Evolutionary conservation across 345 rosid species (phyloP).

Genomic region (Murraya koenigii): DNA sequence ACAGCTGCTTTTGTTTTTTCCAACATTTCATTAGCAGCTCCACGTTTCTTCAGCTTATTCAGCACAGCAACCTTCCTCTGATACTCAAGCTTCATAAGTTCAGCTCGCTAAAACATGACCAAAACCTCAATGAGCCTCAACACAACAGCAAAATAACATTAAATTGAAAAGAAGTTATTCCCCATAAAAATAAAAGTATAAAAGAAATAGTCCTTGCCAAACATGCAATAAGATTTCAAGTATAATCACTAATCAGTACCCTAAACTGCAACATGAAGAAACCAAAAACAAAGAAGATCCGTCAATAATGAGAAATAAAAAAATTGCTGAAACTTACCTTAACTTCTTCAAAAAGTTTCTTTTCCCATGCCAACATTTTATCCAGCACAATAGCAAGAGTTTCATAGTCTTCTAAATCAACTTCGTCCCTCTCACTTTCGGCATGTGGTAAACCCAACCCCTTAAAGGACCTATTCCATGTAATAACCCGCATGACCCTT

Average conservation of each 20-base stretch:
- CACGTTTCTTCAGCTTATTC: constrained; percentile 78
- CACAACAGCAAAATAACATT: background rate
- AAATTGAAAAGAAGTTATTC: background rate
- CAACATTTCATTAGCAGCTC: constrained; percentile 68
- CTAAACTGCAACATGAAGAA: background rate
- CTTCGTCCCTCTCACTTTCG: constrained; percentile 61
- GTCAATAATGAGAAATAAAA: background rate
- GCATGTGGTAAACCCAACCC: constrained; percentile 45
- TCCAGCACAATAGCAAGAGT: constrained; percentile 93
- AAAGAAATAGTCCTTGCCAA: background rate
- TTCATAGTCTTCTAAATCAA: constrained; percentile 71
- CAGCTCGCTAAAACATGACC: constrained; percentile 66
- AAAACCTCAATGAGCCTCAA: constrained; percentile 19
- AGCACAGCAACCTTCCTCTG: constrained; percentile 71
- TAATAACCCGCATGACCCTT: constrained; percentile 89
- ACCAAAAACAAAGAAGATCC: background rate
- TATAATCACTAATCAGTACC: background rate
- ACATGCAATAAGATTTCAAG: background rate
- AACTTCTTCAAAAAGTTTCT: constrained; percentile 95
- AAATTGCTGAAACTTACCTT: constrained; percentile 47
- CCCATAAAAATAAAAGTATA: background rate
- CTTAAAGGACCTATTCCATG: constrained; percentile 84
- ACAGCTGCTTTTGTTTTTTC: constrained; percentile 95
- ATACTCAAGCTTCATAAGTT: constrained; percentile 94
- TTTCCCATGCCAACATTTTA: constrained; percentile 95